phyloP scores from a whole-genome alignment of 345 rosid species.

The Corymbia maculata region DNA sequence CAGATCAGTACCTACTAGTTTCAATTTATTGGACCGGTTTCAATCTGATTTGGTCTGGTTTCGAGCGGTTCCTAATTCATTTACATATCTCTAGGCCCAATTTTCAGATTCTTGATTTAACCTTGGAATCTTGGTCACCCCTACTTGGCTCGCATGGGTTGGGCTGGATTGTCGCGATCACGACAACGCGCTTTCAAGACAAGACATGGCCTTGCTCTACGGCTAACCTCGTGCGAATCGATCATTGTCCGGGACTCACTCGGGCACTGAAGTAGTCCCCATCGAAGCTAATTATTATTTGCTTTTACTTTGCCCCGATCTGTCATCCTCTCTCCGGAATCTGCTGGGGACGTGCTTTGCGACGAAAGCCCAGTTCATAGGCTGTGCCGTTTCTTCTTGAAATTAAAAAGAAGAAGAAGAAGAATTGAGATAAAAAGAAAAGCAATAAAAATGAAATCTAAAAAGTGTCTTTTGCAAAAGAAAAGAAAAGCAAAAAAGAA shows the following conservation, averaged over 20 bases:
- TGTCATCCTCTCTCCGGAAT: not conserved
- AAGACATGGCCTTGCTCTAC: not conserved
- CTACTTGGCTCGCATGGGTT: not conserved
- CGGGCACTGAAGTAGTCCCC: not conserved
- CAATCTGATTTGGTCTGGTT: too few relatives aligned
- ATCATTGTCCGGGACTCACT: not conserved
- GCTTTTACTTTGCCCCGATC: not conserved
- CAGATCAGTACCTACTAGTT: too few relatives aligned
- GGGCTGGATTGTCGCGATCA: not conserved
- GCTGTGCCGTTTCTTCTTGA: not conserved
- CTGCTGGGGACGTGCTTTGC: not conserved
- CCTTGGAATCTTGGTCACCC: not conserved
- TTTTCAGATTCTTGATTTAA: too few relatives aligned
- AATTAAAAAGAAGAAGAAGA: too few relatives aligned
- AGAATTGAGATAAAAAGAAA: not conserved
- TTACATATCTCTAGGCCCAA: too few relatives aligned
- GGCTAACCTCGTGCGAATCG: not conserved
- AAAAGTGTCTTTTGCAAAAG: not conserved
- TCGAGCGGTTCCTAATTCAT: too few relatives aligned
- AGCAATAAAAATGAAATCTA: not conserved
- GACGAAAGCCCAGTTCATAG: not conserved
- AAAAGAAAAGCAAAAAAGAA: not conserved
- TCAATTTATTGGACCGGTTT: too few relatives aligned
- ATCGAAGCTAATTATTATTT: not conserved
- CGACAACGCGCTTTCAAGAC: not conserved